Conservation (phyloP, 495 filamentous ascomycete genomes). For the Rostrohypoxylon terebratum region DNA sequence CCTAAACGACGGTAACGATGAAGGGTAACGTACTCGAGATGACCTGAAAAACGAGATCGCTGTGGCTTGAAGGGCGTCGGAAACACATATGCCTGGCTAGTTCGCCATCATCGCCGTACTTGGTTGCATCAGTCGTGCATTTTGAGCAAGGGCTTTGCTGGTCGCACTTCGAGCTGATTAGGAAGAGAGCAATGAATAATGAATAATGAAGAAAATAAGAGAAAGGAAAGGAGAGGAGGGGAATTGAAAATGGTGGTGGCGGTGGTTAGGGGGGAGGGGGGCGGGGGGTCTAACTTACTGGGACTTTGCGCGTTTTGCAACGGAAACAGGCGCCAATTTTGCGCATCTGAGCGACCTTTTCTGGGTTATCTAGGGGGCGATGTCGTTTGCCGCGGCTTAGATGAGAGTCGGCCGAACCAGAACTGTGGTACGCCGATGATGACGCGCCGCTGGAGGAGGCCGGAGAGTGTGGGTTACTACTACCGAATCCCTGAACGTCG, state of each 20-base stretch:
- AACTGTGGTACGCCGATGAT: slow-evolving; percentile 31
- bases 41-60: slow-evolving; percentile 41
- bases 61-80: slow-evolving; percentile 39
- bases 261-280: no score
- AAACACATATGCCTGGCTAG: slow-evolving; percentile 48
- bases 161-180: slow-evolving; percentile 49
- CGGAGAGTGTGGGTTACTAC: slow-evolving; percentile 38
- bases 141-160: slow-evolving; percentile 46
- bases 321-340: slow-evolving; percentile 50
- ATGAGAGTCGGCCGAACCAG: slow-evolving; percentile 33
- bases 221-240: neutral
- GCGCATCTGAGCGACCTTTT: slow-evolving; percentile 50
- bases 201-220: slow-evolving; percentile 2
- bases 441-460: slow-evolving; percentile 40
- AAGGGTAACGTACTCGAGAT: slow-evolving; percentile 45
- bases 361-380: slow-evolving; percentile 48
- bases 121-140: slow-evolving; percentile 47
- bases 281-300: slow-evolving; percentile 35
- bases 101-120: slow-evolving; percentile 42
- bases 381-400: slow-evolving; percentile 49
- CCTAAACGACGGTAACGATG: slow-evolving; percentile 1
- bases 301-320: slow-evolving; percentile 50
- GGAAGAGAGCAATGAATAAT: slow-evolving; percentile 14
- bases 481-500: slow-evolving; percentile 32
- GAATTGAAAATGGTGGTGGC: slow-evolving; percentile 1